Conservation (phyloP, 75 land plant genomes). For the Pseudotsuga menziesii region DNA sequence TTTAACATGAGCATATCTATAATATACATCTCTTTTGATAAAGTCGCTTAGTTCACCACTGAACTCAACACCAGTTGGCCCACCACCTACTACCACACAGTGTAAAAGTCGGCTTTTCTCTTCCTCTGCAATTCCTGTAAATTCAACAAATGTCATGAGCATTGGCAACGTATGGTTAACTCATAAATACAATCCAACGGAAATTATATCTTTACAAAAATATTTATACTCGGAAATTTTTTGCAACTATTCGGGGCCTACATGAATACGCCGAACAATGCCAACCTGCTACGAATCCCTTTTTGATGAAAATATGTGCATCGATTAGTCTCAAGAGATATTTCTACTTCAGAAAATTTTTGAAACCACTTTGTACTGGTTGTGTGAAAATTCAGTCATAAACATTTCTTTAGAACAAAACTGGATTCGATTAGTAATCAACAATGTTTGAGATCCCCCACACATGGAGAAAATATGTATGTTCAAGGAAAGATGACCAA, state of each 20-base stretch:
- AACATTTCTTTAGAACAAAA: too few relatives aligned
- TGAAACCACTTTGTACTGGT: too few relatives aligned
- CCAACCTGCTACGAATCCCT: background rate
- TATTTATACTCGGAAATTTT: too few relatives aligned
- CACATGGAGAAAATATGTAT: too few relatives aligned
- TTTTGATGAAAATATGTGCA: conserved; percentile 9
- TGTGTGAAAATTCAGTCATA: too few relatives aligned
- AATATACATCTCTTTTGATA: conserved; percentile 56
- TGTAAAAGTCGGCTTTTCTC: conserved; percentile 65
- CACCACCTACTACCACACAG: conserved; percentile 85
- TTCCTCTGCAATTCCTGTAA: conserved; percentile 57
- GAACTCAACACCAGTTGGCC: conserved; percentile 85
- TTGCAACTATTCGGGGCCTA: too few relatives aligned
- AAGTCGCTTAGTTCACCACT: conserved; percentile 87
- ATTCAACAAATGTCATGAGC: conserved; percentile 5
- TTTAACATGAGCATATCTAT: conserved; percentile 57
- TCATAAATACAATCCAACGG: background rate
- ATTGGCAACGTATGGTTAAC: background rate
- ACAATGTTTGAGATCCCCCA: too few relatives aligned
- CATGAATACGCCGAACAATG: too few relatives aligned
- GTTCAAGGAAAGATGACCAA: too few relatives aligned
- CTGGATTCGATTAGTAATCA: too few relatives aligned
- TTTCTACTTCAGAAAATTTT: too few relatives aligned
- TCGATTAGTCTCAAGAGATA: too few relatives aligned
- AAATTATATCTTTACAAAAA: background rate